Base-by-base conservation (phyloP, 345 rosid genomes). In the Salix suchowensis region DNA sequence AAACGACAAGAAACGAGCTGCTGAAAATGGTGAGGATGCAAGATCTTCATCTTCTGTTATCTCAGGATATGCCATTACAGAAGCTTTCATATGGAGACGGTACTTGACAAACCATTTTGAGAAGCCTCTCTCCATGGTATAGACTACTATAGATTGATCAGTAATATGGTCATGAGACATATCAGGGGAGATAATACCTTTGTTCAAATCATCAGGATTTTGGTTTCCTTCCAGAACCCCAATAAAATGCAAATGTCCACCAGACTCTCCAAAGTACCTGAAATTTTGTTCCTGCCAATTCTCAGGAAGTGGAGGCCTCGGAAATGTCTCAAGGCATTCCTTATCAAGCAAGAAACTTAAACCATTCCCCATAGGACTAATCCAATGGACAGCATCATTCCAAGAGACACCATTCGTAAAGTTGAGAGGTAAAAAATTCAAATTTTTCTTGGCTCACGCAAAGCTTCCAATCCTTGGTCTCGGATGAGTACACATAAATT, bases 321-420 rank as follows among this genome's bases (percentile, higher is more conserved):
- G 55, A 46, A 54, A 23, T 24, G 68, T 65, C 28, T 54, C 30
- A 26, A 75, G 40, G 21, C 13, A 32, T 24, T 75, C 72, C 42
- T 30, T 6, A 50, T 26, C 72, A 36, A 75, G 37, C 24, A 67
- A 54, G 64, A 67, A 75, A 67, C 42, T 52, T 0, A 67, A 36
- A 58, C 28, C 32, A 30, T 21, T 4, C 19, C 76, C 70, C n/a
- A 3, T 26, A 42, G 15, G 24, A 73, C 77, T 72, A 61, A 60
- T 21, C 83, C 75, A 76, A 60, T 72, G 80, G 44, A 80, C 50
- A 15, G 67, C 48, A 65, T 72, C 79, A 72, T 80, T 80, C 42
- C 58, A 81, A 24, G 68, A 80, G 61, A 73, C 74, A 9, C 71
- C 71, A 46, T 61, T 7, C 7, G 37, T 18, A 40, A 79, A 74